These are phyloP conservation scores for Malassezia vespertilionis DNA, from an alignment of 1,284 basidiomycete genomes.

Conservation along the genomic window DNA sequence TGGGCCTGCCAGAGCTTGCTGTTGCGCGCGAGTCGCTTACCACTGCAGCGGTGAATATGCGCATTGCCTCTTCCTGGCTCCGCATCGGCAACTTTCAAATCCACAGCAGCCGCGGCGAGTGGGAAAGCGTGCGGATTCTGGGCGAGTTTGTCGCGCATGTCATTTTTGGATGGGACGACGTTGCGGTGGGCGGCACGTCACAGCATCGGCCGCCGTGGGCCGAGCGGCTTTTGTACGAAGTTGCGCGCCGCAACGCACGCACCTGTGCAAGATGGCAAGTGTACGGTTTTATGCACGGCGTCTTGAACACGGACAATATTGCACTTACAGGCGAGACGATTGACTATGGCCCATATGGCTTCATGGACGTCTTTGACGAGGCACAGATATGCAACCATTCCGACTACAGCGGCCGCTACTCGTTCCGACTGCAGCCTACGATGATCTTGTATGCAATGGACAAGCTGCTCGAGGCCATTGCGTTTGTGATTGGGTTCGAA, in stretches of 20 bases:
- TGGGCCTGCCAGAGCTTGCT: slow-evolving; percentile 63
- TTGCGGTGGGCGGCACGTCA: slow-evolving; percentile 17
- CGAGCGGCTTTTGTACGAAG: slow-evolving; percentile 26
- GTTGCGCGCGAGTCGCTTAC: slow-evolving; percentile 73
- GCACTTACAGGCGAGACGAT: slow-evolving; percentile 80
- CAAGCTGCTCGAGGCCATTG: slow-evolving; percentile 18
- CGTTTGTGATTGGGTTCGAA: slow-evolving; percentile 28
- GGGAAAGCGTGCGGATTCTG: slow-evolving; percentile 56
- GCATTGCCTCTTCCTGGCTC: slow-evolving; percentile 78
- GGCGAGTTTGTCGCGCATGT: slow-evolving; percentile 60
- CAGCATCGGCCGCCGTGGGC: slow-evolving; percentile 24
- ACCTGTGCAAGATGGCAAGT: slow-evolving; percentile 88
- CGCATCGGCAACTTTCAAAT: slow-evolving; percentile 86
- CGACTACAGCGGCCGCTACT: slow-evolving; percentile 73
- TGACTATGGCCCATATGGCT: slow-evolving; percentile 70
- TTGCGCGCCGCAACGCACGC: slow-evolving; percentile 66
- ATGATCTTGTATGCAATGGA: slow-evolving; percentile 49
- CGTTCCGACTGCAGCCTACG: slow-evolving; percentile 55
- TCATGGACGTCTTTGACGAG: slow-evolving; percentile 63
- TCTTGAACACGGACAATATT: slow-evolving; percentile 79
- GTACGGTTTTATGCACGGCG: slow-evolving; percentile 51
- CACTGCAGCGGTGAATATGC: slow-evolving; percentile 66
- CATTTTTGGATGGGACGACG: slow-evolving; percentile 43
- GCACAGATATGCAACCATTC: slow-evolving; percentile 87
- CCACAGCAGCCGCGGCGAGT: slow-evolving; percentile 54